phyloP scores from a whole-genome alignment of 257 asterid genomes.

The Solanum dulcamara region DNA sequence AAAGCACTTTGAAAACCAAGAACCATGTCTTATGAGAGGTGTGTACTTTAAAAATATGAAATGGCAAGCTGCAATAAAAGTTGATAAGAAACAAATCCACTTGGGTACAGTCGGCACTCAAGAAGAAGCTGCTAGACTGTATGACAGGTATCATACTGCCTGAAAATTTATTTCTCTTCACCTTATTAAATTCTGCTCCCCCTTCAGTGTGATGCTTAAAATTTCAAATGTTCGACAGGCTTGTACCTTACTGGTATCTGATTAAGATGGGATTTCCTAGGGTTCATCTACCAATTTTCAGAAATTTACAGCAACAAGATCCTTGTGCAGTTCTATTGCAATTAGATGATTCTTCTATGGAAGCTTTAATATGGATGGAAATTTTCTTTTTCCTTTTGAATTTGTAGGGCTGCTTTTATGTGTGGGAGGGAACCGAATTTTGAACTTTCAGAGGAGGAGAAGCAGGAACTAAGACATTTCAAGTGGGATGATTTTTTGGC shows the following conservation, averaged over 20 bases:
- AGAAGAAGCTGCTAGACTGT: slow-evolving; percentile 87
- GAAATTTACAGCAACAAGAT: background rate
- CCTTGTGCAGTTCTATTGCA: background rate
- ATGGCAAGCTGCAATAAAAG: slow-evolving; percentile 99
- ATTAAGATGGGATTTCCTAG: background rate
- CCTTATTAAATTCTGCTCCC: background rate
- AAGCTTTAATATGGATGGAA: background rate
- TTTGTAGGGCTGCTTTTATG: slow-evolving; percentile 89
- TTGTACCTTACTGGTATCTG: background rate
- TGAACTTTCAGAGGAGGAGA: slow-evolving; percentile 74
- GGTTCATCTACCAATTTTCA: background rate
- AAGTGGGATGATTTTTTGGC: slow-evolving; percentile 81
- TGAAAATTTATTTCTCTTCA: background rate
- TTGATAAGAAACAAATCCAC: slow-evolving; percentile 93
- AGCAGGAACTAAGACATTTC: slow-evolving; percentile 55
- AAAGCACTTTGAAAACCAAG: slow-evolving; percentile 72
- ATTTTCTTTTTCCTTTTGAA: background rate
- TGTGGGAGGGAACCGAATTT: slow-evolving; percentile 97
- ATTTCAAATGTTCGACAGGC: background rate
- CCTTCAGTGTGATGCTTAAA: background rate
- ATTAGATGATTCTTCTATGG: background rate
- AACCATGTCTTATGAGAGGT: slow-evolving; percentile 73
- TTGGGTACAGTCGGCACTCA: slow-evolving; percentile 91
- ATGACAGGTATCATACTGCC: slow-evolving; percentile 53
- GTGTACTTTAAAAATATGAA: slow-evolving; percentile 90